Evolutionary conservation across 2,329 filamentous ascomycete species (phyloP).

Genomic region (Colletotrichum australisinense): DNA sequence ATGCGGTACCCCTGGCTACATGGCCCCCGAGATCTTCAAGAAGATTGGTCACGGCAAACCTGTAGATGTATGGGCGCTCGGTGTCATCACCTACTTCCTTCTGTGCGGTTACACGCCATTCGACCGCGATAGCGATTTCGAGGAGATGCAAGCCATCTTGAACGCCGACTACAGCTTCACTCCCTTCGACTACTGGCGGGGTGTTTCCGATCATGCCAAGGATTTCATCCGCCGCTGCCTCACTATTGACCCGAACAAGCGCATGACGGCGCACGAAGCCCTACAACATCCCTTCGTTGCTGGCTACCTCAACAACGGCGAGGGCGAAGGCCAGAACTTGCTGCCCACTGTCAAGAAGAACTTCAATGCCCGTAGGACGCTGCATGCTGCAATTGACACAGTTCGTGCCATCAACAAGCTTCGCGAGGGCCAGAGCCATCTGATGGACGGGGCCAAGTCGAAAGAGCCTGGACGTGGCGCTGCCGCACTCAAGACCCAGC

Average conservation of each 20-base stretch:
- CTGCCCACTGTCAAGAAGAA: slow-evolving; percentile 79
- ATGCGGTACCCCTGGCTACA: slow-evolving; percentile 97
- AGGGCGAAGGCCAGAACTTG: slow-evolving; percentile 68
- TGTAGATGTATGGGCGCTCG: slow-evolving; percentile 98
- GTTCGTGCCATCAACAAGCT: slow-evolving; percentile 79
- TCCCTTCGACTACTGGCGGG: slow-evolving; percentile 95
- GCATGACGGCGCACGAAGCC: slow-evolving; percentile 90
- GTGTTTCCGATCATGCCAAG: slow-evolving; percentile 85
- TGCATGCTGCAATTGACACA: slow-evolving; percentile 78
- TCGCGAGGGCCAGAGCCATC: slow-evolving; percentile 69
- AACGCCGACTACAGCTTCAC: slow-evolving; percentile 97
- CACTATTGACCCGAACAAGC: slow-evolving; percentile 86
- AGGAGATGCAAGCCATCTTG: slow-evolving; percentile 99
- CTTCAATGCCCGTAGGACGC: slow-evolving; percentile 76
- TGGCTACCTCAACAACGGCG: slow-evolving; percentile 58
- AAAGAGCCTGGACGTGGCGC: slow-evolving; percentile 59
- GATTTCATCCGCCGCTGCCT: slow-evolving; percentile 94
- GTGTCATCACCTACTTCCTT: slow-evolving; percentile 98
- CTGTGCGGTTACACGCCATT: slow-evolving; percentile 98
- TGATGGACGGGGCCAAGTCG: slow-evolving; percentile 71
- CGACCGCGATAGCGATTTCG: slow-evolving; percentile 95
- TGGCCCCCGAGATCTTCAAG: slow-evolving; percentile 99
- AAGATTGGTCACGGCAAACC: slow-evolving; percentile 98
- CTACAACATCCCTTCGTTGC: slow-evolving; percentile 75
- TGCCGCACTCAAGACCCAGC: slow-evolving; percentile 38